Percentiles rank a stretch among this genome's conserved stretches.
phyloP scores from a whole-genome alignment of 352 stramenopile species.

The Phytophthora citrophthora region DNA sequence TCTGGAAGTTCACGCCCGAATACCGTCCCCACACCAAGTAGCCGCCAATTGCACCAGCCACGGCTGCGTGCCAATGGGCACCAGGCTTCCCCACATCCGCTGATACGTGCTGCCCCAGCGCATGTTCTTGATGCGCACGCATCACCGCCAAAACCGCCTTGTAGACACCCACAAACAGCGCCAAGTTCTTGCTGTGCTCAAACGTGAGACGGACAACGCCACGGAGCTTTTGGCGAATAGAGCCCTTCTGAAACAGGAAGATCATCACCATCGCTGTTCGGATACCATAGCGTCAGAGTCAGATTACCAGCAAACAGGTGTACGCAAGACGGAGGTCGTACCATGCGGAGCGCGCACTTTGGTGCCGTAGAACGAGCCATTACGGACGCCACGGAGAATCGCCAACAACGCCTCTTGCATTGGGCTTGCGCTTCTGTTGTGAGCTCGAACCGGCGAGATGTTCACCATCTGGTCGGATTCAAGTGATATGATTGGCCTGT shows the following conservation, averaged over 20 bases:
- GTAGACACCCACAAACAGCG: constrained; percentile 89
- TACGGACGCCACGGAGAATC: constrained; percentile 82
- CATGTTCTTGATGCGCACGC: constrained; percentile 60
- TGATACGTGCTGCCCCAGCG: constrained; percentile 37
- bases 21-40: constrained; percentile 89
- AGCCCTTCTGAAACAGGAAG: constrained; percentile 86
- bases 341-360: constrained; percentile 89
- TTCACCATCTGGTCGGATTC: constrained; percentile 6
- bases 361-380: constrained; percentile 90
- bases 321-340: constrained; percentile 28
- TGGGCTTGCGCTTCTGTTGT: constrained; percentile 5
- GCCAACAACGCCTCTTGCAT: constrained; percentile 69
- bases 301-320: neutral
- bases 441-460: neutral
- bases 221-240: constrained; percentile 77
- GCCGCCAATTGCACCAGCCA: constrained; percentile 76
- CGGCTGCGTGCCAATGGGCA: constrained; percentile 77
- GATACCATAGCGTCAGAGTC: neutral
- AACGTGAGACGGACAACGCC: constrained; percentile 80
- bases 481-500: constrained; percentile 15
- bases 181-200: constrained; percentile 90
- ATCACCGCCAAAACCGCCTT: constrained; percentile 77
- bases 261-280: constrained; percentile 89
- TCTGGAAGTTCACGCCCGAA: constrained; percentile 90
- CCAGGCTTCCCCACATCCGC: constrained; percentile 68